phyloP scores from a whole-genome alignment of 1,284 basidiomycete species.

The Exobasidium rhododendri region DNA sequence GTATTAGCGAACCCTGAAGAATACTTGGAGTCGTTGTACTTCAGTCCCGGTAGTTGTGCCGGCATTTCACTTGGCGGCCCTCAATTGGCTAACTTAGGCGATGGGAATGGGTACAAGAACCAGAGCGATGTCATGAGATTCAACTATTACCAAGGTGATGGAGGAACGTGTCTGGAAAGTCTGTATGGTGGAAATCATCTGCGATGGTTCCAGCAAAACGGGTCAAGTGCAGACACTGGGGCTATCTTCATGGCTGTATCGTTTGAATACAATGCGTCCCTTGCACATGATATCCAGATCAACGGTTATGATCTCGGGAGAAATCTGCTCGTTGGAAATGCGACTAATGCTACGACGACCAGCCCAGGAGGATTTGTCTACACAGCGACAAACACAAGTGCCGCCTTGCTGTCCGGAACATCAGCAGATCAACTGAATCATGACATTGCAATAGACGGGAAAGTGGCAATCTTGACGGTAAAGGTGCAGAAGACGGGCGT shows the following conservation, averaged over 20 bases:
- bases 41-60: constrained; percentile 39
- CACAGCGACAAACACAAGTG: constrained; percentile 24
- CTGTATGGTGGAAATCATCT: constrained; percentile 50
- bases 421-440: constrained; percentile 44
- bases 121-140: constrained; percentile 46
- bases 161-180: constrained; percentile 38
- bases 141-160: constrained; percentile 37
- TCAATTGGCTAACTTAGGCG: constrained; percentile 51
- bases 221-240: constrained; percentile 19
- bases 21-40: constrained; percentile 35
- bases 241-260: constrained; percentile 50
- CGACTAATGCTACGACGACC: constrained; percentile 30
- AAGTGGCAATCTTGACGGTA: constrained; percentile 42
- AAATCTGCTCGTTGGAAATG: constrained; percentile 43
- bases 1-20: constrained; percentile 42
- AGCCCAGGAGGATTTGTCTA: constrained; percentile 37
- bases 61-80: constrained; percentile 42
- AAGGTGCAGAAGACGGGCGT: constrained; percentile 37
- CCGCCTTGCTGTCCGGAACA: constrained; percentile 28
- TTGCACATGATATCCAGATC: constrained; percentile 33
- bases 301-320: constrained; percentile 50
- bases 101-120: constrained; percentile 34
- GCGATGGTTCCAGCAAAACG: constrained; percentile 49
- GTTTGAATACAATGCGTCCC: constrained; percentile 31
- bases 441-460: constrained; percentile 41